A percentile compares a stretch with the other conserved stretches of the same genome.
phyloP scores from a whole-genome alignment of 768 basidiomycete genomes.

The Dictyophora rubrovolvata region DNA sequence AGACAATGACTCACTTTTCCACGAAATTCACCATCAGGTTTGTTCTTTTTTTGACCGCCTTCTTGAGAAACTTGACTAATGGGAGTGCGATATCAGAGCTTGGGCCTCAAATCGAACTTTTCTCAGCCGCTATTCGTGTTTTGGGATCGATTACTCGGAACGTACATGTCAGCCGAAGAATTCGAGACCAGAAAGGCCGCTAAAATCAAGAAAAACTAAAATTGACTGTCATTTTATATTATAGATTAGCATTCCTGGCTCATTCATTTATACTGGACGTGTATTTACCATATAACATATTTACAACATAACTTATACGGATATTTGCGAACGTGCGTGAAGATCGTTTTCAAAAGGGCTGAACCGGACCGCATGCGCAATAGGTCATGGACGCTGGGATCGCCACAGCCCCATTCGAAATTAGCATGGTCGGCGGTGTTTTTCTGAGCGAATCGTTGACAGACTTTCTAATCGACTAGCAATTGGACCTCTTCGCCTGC shows the following conservation, averaged over 20 bases:
- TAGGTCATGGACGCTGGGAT: too few relatives aligned
- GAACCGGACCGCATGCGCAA: too few relatives aligned
- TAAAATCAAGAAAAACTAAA: neutral
- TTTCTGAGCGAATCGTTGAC: too few relatives aligned
- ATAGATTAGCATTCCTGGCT: neutral
- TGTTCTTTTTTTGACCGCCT: neutral
- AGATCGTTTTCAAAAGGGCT: too few relatives aligned
- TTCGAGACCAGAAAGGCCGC: neutral
- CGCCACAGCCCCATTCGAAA: too few relatives aligned
- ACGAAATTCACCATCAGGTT: slow-evolving; percentile 7
- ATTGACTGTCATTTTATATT: neutral
- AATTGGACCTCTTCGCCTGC: too few relatives aligned
- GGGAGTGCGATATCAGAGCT: neutral
- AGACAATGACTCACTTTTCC: slow-evolving; percentile 1
- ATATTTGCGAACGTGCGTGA: too few relatives aligned
- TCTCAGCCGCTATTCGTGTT: slow-evolving; percentile 5
- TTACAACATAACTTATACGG: too few relatives aligned
- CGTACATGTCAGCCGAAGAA: slow-evolving; percentile 4
- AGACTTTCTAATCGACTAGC: too few relatives aligned
- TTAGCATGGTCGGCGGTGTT: too few relatives aligned
- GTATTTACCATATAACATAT: too few relatives aligned
- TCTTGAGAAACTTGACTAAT: neutral
- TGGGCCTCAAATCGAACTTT: slow-evolving; percentile 6
- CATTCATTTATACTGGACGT: neutral
- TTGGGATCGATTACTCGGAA: slow-evolving; percentile 6